Conservation (phyloP, 164 flowering plant genomes). For the Sextonia rubra region DNA sequence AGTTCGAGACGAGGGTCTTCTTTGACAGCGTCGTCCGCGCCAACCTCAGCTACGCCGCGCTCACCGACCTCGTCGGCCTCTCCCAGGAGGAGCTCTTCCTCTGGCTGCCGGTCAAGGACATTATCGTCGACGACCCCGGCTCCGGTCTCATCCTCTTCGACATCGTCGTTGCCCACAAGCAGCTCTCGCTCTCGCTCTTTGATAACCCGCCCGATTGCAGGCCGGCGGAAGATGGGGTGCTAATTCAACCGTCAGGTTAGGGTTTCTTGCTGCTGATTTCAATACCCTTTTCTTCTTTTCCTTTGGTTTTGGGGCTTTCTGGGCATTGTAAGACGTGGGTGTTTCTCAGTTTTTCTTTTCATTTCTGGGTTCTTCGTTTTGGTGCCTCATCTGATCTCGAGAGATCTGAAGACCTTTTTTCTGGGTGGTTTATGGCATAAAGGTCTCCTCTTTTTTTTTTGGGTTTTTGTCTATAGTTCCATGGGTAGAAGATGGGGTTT, state of each 20-base stretch:
- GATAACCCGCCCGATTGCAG: slow-evolving; percentile 51
- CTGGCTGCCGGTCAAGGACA: slow-evolving; percentile 83
- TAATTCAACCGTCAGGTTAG: background rate
- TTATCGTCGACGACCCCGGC: slow-evolving; percentile 59
- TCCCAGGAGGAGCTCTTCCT: slow-evolving; percentile 81
- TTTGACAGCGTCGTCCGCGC: slow-evolving; percentile 66
- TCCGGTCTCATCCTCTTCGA: slow-evolving; percentile 76
- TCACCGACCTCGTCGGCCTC: slow-evolving; percentile 60
- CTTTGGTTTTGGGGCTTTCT: background rate
- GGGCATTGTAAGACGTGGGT: background rate
- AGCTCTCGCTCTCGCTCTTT: slow-evolving; percentile 77
- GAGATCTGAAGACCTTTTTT: no score
- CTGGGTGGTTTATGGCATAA: no score
- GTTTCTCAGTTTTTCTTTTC: no score
- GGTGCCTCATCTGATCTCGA: no score
- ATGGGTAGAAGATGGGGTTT: no score
- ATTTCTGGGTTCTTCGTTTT: no score
- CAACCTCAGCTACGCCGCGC: slow-evolving; percentile 69
- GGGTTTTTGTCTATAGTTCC: no score
- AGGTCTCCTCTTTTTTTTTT: no score
- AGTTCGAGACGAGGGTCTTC: slow-evolving; percentile 61
- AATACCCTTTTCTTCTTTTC: background rate
- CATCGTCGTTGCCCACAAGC: slow-evolving; percentile 77
- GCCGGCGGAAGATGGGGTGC: slow-evolving; percentile 19
- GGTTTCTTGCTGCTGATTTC: background rate